Conservation (phyloP, 768 basidiomycete genomes). For the Brasilioporus rufonigricans region DNA sequence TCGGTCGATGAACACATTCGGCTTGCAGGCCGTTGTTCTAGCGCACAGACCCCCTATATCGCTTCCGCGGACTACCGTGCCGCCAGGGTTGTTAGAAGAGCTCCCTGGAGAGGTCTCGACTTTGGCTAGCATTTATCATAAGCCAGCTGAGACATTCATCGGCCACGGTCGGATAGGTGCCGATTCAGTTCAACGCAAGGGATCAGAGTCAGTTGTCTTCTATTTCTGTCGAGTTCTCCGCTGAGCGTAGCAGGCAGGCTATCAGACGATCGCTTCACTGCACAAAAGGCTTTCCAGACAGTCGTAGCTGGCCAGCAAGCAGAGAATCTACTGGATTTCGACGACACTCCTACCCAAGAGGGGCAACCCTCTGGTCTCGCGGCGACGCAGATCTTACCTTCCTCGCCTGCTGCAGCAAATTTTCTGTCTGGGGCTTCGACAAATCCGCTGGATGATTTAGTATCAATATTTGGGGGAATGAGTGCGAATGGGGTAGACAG, state of each 20-base stretch:
- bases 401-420: slow-evolving; percentile 71
- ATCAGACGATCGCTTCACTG: slow-evolving; percentile 67
- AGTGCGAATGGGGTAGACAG: slow-evolving; percentile 26
- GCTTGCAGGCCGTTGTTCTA: slow-evolving; percentile 75
- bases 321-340: slow-evolving; percentile 95
- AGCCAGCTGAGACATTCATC: slow-evolving; percentile 93
- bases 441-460: slow-evolving; percentile 91
- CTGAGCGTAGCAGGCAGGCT: slow-evolving; percentile 34
- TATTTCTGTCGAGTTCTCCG: not conserved
- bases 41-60: slow-evolving; percentile 92
- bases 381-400: slow-evolving; percentile 69
- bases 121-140: slow-evolving; percentile 95
- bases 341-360: slow-evolving; percentile 61
- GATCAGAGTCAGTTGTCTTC: slow-evolving; percentile 48
- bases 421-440: slow-evolving; percentile 76
- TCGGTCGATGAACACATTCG: not conserved
- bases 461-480: slow-evolving; percentile 81
- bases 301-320: slow-evolving; percentile 89
- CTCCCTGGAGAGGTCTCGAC: slow-evolving; percentile 86
- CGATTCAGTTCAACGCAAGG: slow-evolving; percentile 69
- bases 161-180: slow-evolving; percentile 87
- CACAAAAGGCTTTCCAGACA: slow-evolving; percentile 84
- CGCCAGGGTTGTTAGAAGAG: slow-evolving; percentile 86
- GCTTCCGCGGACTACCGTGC: slow-evolving; percentile 86
- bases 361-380: slow-evolving; percentile 70